Evolutionary conservation across 2,329 filamentous ascomycete genomes (phyloP).

Genomic region (Curvularia sp.): DNA sequence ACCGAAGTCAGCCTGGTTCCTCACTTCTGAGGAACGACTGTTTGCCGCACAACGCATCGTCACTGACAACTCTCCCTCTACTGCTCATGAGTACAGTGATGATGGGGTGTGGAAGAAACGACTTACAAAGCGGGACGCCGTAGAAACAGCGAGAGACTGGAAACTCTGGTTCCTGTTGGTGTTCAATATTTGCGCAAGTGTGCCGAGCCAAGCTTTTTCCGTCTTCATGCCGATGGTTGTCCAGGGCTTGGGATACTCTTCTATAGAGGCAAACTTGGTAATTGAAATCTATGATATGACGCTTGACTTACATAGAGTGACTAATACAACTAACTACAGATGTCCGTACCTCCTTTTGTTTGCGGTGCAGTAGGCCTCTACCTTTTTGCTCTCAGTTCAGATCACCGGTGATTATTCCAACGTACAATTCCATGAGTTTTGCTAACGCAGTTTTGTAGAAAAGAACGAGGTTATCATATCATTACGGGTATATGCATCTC

Average conservation of each 20-base stretch:
- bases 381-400: constrained; percentile 54
- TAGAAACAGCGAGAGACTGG: constrained; percentile 30
- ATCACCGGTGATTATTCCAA: constrained; percentile 35
- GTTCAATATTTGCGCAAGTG: constrained; percentile 55
- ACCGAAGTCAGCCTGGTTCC: constrained; percentile 43
- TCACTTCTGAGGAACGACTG: constrained; percentile 42
- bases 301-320: not conserved
- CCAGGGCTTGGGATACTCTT: constrained; percentile 37
- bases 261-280: constrained; percentile 30
- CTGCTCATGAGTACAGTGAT: not conserved
- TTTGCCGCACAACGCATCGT: constrained; percentile 28
- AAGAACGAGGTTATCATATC: constrained; percentile 49
- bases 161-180: constrained; percentile 36
- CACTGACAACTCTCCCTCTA: constrained; percentile 20
- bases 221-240: constrained; percentile 59
- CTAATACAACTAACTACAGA: constrained; percentile 20
- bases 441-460: constrained; percentile 5
- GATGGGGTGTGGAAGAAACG: constrained; percentile 16
- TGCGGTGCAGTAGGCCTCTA: constrained; percentile 57
- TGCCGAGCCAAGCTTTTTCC: constrained; percentile 46
- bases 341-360: constrained; percentile 58
- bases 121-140: constrained; percentile 25
- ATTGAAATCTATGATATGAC: not conserved
- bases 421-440: not conserved
- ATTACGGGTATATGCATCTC: constrained; percentile 54